These are phyloP conservation scores for Podila minutissima DNA, from an alignment of 192 early-diverging fungal genomes.

Conservation along the genomic window DNA sequence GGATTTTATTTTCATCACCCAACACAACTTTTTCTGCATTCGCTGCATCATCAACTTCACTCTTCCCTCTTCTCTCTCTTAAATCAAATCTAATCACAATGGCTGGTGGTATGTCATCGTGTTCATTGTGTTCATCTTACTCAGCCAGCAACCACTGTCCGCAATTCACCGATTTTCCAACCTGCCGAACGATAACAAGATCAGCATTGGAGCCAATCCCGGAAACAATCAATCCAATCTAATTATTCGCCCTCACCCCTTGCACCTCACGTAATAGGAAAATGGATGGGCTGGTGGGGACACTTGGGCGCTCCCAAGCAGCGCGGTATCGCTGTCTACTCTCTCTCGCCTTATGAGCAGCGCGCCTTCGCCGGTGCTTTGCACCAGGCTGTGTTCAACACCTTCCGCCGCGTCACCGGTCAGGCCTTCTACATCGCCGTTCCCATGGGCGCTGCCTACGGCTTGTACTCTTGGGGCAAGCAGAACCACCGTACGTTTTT, in stretches of 20 bases:
- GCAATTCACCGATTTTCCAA: neutral
- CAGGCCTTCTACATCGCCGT: constrained; percentile 67
- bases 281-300: constrained; percentile 65
- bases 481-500: constrained; percentile 52
- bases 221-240: too few relatives aligned
- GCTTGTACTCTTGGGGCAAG: constrained; percentile 58
- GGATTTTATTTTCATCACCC: constrained; percentile 9
- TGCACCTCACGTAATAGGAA: constrained; percentile 15
- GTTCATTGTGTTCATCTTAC: neutral
- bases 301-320: constrained; percentile 66
- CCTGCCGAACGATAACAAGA: too few relatives aligned
- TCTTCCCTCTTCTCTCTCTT: constrained; percentile 8
- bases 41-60: constrained; percentile 1
- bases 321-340: constrained; percentile 67
- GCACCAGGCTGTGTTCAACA: constrained; percentile 70
- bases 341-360: constrained; percentile 71
- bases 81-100: constrained; percentile 15
- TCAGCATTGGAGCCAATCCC: too few relatives aligned
- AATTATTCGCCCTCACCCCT: too few relatives aligned
- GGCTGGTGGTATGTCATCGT: constrained; percentile 27
- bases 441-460: constrained; percentile 58
- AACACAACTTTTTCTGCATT: neutral
- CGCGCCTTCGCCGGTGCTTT: constrained; percentile 67
- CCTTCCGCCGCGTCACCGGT: constrained; percentile 61
- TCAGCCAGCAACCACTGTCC: neutral